Conservation (phyloP, 768 basidiomycete species). For the Leucocoprinus sp. region DNA sequence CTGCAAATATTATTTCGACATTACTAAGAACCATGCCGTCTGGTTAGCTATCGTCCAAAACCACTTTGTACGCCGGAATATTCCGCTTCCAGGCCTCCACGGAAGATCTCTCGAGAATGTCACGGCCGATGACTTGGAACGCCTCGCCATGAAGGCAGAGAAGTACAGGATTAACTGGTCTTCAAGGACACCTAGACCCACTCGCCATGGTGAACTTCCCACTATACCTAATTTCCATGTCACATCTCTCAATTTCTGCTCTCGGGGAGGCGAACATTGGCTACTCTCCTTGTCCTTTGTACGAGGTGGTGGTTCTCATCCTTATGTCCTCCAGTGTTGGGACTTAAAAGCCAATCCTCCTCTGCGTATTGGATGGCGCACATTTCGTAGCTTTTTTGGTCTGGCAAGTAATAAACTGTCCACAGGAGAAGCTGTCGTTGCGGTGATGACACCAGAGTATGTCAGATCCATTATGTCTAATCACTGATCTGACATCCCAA, state of each 20-base stretch:
- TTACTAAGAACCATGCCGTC: slow-evolving; percentile 39
- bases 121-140: slow-evolving; percentile 37
- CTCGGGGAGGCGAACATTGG: slow-evolving; percentile 31
- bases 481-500: slow-evolving; percentile 5
- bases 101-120: slow-evolving; percentile 25
- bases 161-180: slow-evolving; percentile 43
- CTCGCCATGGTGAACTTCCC: slow-evolving; percentile 10
- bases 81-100: slow-evolving; percentile 40
- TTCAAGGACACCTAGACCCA: slow-evolving; percentile 26
- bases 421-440: slow-evolving; percentile 25
- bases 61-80: slow-evolving; percentile 30
- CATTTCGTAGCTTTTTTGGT: slow-evolving; percentile 29
- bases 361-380: slow-evolving; percentile 34
- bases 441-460: slow-evolving; percentile 36
- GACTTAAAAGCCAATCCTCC: slow-evolving; percentile 30
- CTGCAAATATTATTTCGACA: slow-evolving; percentile 31
- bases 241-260: slow-evolving; percentile 40
- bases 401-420: slow-evolving; percentile 38
- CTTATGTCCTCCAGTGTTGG: slow-evolving; percentile 48
- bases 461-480: slow-evolving; percentile 9
- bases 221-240: slow-evolving; percentile 24
- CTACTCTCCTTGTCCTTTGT: slow-evolving; percentile 35
- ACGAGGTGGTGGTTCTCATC: slow-evolving; percentile 16
- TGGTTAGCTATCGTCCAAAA: slow-evolving; percentile 40
- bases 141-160: slow-evolving; percentile 29